These are phyloP conservation scores for Fusarium sulawesiense DNA, from an alignment of 2,329 filamentous ascomycete genomes.

Conservation along the genomic window DNA sequence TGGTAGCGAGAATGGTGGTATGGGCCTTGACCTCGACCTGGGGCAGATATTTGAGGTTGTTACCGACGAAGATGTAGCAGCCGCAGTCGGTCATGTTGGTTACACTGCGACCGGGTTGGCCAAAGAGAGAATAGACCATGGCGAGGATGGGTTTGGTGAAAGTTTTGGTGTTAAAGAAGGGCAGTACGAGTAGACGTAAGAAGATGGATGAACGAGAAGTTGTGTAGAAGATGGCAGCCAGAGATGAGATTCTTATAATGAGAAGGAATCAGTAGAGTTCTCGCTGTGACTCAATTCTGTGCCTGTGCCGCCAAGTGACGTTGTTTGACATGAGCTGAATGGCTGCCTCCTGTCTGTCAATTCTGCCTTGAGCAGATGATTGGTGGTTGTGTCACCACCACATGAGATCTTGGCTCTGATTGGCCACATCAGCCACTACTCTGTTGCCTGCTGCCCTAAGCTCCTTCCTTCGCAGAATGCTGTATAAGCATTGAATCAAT, in stretches of 20 bases:
- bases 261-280: not conserved
- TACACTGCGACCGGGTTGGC: not conserved
- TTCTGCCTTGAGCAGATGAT: conserved; percentile 11
- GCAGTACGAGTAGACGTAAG: not conserved
- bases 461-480: not conserved
- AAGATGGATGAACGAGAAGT: not conserved
- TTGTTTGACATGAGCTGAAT: not conserved
- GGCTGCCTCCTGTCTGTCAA: conserved; percentile 24
- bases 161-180: not conserved
- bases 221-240: not conserved
- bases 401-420: not conserved
- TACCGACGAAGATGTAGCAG: conserved; percentile 48
- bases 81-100: conserved; percentile 47
- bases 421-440: not conserved
- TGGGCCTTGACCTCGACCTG: conserved; percentile 68
- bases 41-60: conserved; percentile 62
- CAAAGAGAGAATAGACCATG: not conserved
- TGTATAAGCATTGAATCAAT: not conserved
- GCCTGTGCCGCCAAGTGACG: not conserved
- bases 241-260: conserved; percentile 12
- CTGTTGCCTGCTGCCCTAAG: conserved; percentile 22
- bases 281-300: conserved; percentile 5
- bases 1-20: conserved; percentile 69
- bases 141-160: not conserved
- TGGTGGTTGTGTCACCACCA: not conserved